These are phyloP conservation scores for Stentor roeselii DNA, from an alignment of 73 alveolate species.

Conservation along the genomic window DNA sequence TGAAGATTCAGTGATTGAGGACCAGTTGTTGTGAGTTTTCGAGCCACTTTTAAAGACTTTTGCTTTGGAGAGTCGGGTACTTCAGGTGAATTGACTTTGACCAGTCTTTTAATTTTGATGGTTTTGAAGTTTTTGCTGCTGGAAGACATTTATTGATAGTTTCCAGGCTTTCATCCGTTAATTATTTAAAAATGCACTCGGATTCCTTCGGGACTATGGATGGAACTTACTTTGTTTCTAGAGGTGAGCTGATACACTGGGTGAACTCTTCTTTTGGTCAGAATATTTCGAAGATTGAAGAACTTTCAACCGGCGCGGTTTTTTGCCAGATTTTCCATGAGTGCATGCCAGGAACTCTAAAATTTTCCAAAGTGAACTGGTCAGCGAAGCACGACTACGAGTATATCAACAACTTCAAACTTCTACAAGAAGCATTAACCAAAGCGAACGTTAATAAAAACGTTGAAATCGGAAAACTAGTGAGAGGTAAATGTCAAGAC, in stretches of 20 bases:
- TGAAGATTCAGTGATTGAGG: too few relatives aligned
- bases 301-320: slow-evolving; percentile 77
- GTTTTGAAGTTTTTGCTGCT: too few relatives aligned
- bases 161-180: too few relatives aligned
- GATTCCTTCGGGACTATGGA: too few relatives aligned
- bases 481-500: not conserved
- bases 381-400: slow-evolving; percentile 91
- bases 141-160: too few relatives aligned
- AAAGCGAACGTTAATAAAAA: slow-evolving; percentile 48
- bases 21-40: too few relatives aligned
- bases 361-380: slow-evolving; percentile 68
- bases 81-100: too few relatives aligned
- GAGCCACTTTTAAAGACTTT: too few relatives aligned
- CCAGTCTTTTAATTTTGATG: too few relatives aligned
- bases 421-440: slow-evolving; percentile 82
- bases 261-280: slow-evolving; percentile 51
- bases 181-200: too few relatives aligned
- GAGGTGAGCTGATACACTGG: slow-evolving; percentile 62
- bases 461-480: not conserved
- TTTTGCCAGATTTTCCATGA: slow-evolving; percentile 83
- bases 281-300: slow-evolving; percentile 61
- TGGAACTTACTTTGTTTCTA: too few relatives aligned
- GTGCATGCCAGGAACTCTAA: slow-evolving; percentile 76
- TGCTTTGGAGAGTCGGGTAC: too few relatives aligned
- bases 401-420: slow-evolving; percentile 82